Base-by-base conservation (phyloP, 2,329 filamentous ascomycete genomes). In the Lojkania enalia region DNA sequence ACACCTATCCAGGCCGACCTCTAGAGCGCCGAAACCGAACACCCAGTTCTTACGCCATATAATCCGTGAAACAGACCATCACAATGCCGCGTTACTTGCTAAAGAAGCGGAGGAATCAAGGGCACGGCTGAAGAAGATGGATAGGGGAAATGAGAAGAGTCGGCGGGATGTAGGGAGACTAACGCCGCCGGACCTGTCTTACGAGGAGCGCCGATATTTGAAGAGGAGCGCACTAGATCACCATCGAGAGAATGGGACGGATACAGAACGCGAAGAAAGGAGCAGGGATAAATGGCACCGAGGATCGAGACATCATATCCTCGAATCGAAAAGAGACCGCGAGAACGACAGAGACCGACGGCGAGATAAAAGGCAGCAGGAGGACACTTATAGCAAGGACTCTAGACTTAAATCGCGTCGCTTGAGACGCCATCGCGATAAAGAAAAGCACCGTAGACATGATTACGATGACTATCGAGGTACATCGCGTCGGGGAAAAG, bases 41-140 rank as follows among this genome's bases (percentile, higher is more conserved):
- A 96, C 88, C 0, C 82, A 87, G 23, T 97, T 97, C 65, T 74
- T 99, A 31, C 85, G 85, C 46, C 87, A 94, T 60, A 88, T 97
- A 44, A 89, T 99, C 50, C 87, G 86, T 52, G 87, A 94, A 55
- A 95, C 90, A 6, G 87, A 95, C 58, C 86, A 72, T 42, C 92
- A 99, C 71, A 99, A 99, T 78, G 84, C 87, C 18, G 87, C 89
- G 1, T 76, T 97, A 20, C 81, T 90, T 14, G 88, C 87, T 1
- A 95, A 86, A 62, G 92, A 97, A 67, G 84, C 85, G 19, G 83
- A 87, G 36, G 91, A 97, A 54, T 84, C 90, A 0, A 79, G 79
- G 49, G 83, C 83, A 3, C 83, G 89, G 15, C 78, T 95, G 43
- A 80, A 81, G 32, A 36, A 47, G n/a, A 58, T 71, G 52, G 48